Percentiles rank a stretch among this genome's conserved stretches.
Conservation (phyloP, 306 rosid genomes). For the Prunus dulcis region DNA sequence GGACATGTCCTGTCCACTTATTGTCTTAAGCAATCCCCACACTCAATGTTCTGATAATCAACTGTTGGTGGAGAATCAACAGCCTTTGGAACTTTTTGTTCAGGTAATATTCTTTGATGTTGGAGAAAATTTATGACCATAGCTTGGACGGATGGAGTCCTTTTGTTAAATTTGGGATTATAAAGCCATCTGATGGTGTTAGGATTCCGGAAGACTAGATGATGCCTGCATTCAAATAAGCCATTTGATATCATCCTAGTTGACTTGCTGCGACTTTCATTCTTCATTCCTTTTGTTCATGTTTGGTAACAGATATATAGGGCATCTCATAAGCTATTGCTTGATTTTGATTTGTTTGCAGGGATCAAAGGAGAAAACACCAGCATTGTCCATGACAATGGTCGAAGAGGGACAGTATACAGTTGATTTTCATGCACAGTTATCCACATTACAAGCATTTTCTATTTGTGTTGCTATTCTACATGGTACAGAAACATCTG, state of each 20-base stretch:
- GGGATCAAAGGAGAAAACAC: constrained; percentile 75
- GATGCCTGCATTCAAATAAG: background rate
- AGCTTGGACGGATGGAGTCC: background rate
- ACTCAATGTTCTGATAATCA: constrained; percentile 45
- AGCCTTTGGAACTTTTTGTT: constrained; percentile 62
- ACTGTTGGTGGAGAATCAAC: constrained; percentile 45
- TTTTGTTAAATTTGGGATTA: constrained; percentile 1
- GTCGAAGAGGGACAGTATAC: constrained; percentile 75
- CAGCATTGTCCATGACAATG: constrained; percentile 62
- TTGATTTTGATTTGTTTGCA: constrained; percentile 28
- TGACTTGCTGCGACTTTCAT: background rate
- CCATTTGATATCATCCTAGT: background rate
- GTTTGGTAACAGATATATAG: background rate
- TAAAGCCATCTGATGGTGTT: background rate
- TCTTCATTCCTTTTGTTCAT: background rate
- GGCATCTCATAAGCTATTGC: constrained; percentile 7
- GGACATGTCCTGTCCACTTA: constrained; percentile 97
- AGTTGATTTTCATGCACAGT: constrained; percentile 83
- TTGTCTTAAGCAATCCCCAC: constrained; percentile 65
- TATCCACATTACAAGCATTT: constrained; percentile 88
- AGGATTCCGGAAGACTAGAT: background rate
- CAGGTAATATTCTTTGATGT: constrained; percentile 55
- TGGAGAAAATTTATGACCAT: constrained; percentile 16
- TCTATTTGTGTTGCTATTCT: constrained; percentile 77
- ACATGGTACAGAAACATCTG: constrained; percentile 58